Evolutionary conservation across 169 alveolate genomes (phyloP).

Genomic region (Eimeria brunetti): DNA sequence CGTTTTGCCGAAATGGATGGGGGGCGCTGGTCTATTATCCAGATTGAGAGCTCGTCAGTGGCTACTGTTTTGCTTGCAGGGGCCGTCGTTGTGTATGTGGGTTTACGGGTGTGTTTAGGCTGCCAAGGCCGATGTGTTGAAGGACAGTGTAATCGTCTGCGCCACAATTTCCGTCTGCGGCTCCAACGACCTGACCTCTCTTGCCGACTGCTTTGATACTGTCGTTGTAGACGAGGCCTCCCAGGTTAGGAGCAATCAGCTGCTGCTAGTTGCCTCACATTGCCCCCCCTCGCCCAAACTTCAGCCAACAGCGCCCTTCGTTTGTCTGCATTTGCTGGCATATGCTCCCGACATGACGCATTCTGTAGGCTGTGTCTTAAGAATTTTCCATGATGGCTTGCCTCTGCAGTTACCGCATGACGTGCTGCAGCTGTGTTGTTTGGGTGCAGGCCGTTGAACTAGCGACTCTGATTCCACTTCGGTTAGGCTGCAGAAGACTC

Average conservation of each 20-base stretch:
- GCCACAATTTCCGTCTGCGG: conserved; percentile 95
- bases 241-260: conserved; percentile 86
- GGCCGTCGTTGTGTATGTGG: neutral
- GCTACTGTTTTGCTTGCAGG: neutral
- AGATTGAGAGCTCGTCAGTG: neutral
- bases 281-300: neutral
- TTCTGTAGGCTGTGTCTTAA: neutral
- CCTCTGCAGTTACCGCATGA: neutral
- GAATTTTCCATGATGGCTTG: neutral
- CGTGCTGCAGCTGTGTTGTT: neutral
- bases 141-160: conserved; percentile 91
- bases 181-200: conserved; percentile 89
- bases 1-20: neutral
- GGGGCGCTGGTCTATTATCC: neutral
- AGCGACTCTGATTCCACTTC: conserved; percentile 91
- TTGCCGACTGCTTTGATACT: conserved; percentile 93
- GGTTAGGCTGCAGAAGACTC: conserved; percentile 90
- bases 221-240: conserved; percentile 99
- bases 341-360: neutral
- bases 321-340: neutral
- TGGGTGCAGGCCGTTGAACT: conserved; percentile 88
- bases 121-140: conserved; percentile 86
- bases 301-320: neutral
- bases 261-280: neutral
- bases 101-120: conserved; percentile 41